Percentiles rank a stretch among this genome's conserved stretches.
Conservation (phyloP, 2,329 filamentous ascomycete genomes). For the Calonectria montana region DNA sequence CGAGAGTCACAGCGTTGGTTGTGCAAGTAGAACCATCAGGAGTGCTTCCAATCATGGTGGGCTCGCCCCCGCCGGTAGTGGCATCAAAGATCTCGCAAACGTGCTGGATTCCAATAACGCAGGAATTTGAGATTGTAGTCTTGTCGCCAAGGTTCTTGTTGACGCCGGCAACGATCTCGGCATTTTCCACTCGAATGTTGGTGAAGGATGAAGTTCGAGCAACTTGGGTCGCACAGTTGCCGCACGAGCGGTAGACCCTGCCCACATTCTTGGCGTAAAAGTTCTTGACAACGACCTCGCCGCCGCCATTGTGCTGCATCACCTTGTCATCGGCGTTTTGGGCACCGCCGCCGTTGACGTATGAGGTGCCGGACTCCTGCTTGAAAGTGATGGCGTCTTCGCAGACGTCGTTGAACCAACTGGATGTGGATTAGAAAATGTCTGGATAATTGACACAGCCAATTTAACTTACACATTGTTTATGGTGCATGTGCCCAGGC, state of each 20-base stretch:
- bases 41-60: background rate
- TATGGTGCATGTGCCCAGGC: conserved; percentile 42
- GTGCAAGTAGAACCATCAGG: background rate
- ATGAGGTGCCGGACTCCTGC: background rate
- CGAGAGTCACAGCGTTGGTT: background rate
- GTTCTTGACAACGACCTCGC: background rate
- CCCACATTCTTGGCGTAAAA: background rate
- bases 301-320: conserved; percentile 5
- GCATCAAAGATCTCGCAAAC: background rate
- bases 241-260: background rate
- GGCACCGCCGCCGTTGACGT: conserved; percentile 1
- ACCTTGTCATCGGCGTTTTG: background rate
- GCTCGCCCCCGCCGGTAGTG: background rate
- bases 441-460: background rate
- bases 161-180: background rate
- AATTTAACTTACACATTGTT: conserved; percentile 42
- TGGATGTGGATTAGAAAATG: background rate
- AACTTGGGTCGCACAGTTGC: background rate
- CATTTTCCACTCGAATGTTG: background rate
- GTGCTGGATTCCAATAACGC: background rate
- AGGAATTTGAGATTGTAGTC: background rate
- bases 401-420: conserved; percentile 51
- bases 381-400: conserved; percentile 44
- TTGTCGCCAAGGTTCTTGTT: background rate
- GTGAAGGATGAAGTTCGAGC: background rate